phyloP scores from a whole-genome alignment of 2,329 filamentous ascomycete species.

The Domatiomyces catenatus region DNA sequence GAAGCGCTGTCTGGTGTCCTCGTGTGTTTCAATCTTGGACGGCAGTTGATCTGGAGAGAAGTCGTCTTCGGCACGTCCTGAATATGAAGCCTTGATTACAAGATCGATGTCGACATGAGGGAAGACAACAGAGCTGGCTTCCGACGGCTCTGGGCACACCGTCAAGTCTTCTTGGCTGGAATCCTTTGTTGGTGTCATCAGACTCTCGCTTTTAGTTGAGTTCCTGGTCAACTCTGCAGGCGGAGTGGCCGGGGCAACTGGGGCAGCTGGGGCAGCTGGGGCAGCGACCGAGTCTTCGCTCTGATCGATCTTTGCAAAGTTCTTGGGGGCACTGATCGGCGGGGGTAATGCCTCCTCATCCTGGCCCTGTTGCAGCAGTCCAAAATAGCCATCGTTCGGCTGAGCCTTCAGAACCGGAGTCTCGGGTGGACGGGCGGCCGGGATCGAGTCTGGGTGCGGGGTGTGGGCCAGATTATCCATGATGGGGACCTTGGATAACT shows the following conservation, averaged over 20 bases:
- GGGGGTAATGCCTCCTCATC: conserved; percentile 1
- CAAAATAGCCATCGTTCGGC: conserved; percentile 6
- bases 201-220: background rate
- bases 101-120: background rate
- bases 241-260: background rate
- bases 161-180: conserved; percentile 1
- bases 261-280: background rate
- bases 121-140: background rate
- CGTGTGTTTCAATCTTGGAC: background rate
- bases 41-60: background rate
- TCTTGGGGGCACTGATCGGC: background rate
- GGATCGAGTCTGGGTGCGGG: conserved; percentile 5
- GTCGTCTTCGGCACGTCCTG: background rate
- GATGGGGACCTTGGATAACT: conserved; percentile 6
- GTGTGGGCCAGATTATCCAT: conserved; percentile 4
- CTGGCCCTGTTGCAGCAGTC: conserved; percentile 1
- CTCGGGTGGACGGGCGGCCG: conserved; percentile 6
- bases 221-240: background rate
- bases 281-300: background rate
- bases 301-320: background rate
- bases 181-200: background rate
- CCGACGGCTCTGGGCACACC: conserved; percentile 1
- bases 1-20: background rate
- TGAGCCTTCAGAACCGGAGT: conserved; percentile 6
- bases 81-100: background rate